Conservation (phyloP, 2,329 filamentous ascomycete genomes). For the Calonectria montana region DNA sequence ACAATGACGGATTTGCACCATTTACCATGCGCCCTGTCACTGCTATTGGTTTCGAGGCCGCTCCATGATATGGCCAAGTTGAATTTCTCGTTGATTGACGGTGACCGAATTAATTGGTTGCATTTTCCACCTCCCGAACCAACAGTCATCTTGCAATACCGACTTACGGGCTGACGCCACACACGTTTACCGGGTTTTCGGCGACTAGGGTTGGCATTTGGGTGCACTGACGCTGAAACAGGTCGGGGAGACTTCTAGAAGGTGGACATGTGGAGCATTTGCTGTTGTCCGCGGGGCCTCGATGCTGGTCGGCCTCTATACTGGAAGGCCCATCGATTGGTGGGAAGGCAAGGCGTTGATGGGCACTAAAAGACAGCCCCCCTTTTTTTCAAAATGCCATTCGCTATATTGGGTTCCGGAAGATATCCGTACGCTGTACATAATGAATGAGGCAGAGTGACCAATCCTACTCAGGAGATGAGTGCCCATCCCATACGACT, state of each 20-base stretch:
- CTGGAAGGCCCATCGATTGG: constrained; percentile 10
- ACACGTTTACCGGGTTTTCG: background rate
- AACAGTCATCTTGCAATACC: background rate
- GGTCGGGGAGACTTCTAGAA: constrained; percentile 19
- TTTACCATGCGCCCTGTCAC: background rate
- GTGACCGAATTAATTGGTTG: background rate
- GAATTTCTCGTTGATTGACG: background rate
- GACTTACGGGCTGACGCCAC: constrained; percentile 9
- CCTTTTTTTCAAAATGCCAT: constrained; percentile 1
- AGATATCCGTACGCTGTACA: background rate
- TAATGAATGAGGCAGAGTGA: background rate
- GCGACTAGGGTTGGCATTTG: constrained; percentile 9
- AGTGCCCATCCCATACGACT: constrained; percentile 1
- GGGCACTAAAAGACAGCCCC: background rate
- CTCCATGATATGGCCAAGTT: background rate
- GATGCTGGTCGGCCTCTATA: constrained; percentile 14
- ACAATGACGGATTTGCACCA: background rate
- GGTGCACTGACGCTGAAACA: constrained; percentile 11
- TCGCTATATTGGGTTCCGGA: background rate
- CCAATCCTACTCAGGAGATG: constrained; percentile 12
- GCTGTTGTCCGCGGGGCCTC: constrained; percentile 14
- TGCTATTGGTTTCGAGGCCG: background rate
- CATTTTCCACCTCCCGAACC: background rate
- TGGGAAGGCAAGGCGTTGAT: background rate
- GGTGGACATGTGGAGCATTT: constrained; percentile 17